phyloP scores from a whole-genome alignment of 768 basidiomycete genomes.

The Guyanaporus albipodus region DNA sequence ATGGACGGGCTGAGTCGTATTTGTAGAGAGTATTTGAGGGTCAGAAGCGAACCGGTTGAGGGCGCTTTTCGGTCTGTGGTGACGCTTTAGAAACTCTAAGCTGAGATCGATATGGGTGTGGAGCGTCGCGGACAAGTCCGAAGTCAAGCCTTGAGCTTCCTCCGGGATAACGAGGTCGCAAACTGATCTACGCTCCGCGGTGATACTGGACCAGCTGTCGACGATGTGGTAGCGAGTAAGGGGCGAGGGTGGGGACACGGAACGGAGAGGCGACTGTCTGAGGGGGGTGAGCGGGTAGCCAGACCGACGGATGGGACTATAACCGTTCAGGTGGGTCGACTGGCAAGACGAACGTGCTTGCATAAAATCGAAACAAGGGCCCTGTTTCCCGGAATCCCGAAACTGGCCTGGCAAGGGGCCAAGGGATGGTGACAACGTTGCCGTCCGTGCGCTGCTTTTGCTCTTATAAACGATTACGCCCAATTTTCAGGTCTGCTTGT shows the following conservation, averaged over 20 bases:
- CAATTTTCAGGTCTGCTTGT: conserved; percentile 20
- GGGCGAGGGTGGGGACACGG: conserved; percentile 19
- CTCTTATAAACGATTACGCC: conserved; percentile 29
- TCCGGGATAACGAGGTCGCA: conserved; percentile 32
- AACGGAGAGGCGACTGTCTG: conserved; percentile 3
- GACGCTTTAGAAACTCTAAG: conserved; percentile 52
- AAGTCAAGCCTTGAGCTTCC: conserved; percentile 21
- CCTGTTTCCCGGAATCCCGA: conserved; percentile 10
- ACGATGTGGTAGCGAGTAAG: conserved; percentile 14
- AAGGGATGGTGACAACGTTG: conserved; percentile 10
- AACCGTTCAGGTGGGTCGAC: conserved; percentile 14
- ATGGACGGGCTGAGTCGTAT: conserved; percentile 57
- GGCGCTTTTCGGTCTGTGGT: conserved; percentile 52
- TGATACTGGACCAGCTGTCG: conserved; percentile 6
- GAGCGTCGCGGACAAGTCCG: conserved; percentile 34
- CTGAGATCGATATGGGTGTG: conserved; percentile 33
- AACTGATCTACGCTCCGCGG: conserved; percentile 18
- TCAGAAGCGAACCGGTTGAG: conserved; percentile 44
- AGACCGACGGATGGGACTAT: conserved; percentile 18
- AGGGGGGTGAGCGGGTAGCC: conserved; percentile 14
- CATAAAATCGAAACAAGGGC: conserved; percentile 26
- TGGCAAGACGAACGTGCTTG: conserved; percentile 34
- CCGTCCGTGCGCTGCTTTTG: conserved; percentile 12
- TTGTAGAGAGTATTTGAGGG: conserved; percentile 58
- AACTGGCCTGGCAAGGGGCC: conserved; percentile 1